A percentile compares a stretch with the other conserved stretches of the same genome.
Evolutionary conservation across 1,284 basidiomycete genomes (phyloP).

Genomic region (Apiotrichum mycotoxinovorans): DNA sequence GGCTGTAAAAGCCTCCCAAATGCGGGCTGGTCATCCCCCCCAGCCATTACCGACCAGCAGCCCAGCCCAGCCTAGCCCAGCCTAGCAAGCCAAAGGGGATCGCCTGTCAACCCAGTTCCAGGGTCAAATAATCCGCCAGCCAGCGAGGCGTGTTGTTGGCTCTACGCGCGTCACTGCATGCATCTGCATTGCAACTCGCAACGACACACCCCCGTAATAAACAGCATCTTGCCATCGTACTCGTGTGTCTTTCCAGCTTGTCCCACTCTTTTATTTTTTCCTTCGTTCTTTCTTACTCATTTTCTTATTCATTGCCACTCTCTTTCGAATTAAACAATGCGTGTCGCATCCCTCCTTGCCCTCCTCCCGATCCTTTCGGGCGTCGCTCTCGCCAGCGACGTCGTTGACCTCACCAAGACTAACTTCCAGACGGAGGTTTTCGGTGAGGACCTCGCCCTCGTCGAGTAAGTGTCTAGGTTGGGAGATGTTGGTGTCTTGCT

Average conservation of each 20-base stretch:
- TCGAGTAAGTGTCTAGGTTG: constrained; percentile 62
- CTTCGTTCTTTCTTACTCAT: neutral
- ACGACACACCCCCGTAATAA: no score
- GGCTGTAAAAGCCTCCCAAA: neutral
- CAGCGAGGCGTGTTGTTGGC: neutral
- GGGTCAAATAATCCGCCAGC: no score
- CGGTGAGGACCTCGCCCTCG: constrained; percentile 73
- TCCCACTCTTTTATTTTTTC: neutral
- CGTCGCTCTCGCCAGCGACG: constrained; percentile 57
- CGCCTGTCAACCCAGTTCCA: no score
- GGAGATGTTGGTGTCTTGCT: no score
- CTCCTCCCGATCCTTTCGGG: constrained; percentile 26
- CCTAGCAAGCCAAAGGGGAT: neutral
- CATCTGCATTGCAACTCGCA: neutral
- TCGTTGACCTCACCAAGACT: constrained; percentile 66
- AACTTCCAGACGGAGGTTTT: constrained; percentile 70
- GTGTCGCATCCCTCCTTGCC: constrained; percentile 22
- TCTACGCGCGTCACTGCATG: neutral
- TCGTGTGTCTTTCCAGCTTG: neutral
- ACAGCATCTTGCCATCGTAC: no score
- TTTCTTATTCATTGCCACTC: neutral
- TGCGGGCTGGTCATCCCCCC: no score
- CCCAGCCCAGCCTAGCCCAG: no score
- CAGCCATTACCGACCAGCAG: no score
- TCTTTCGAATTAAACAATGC: constrained; percentile 4